These are phyloP conservation scores for Kwoniella bestiolae DNA, from an alignment of 768 basidiomycete genomes.

Conservation along the genomic window DNA sequence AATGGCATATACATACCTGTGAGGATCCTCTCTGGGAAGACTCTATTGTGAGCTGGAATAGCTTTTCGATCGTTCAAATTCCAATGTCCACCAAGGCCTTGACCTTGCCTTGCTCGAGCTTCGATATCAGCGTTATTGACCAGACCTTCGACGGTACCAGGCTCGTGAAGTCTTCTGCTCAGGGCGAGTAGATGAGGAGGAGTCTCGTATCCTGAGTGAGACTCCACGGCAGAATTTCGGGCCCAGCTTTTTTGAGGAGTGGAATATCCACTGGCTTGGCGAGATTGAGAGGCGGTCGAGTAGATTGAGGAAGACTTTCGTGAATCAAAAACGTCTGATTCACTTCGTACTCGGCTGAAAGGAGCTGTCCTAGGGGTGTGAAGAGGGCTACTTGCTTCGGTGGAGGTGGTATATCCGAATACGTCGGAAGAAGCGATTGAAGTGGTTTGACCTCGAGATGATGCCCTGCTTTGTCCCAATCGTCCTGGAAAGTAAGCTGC, in stretches of 20 bases:
- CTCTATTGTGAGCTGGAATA: constrained; percentile 41
- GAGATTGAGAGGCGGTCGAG: constrained; percentile 4
- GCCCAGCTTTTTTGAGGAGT: constrained; percentile 3
- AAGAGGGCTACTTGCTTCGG: constrained; percentile 7
- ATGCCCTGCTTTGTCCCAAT: background rate
- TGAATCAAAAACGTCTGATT: constrained; percentile 14
- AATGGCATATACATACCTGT: constrained; percentile 30
- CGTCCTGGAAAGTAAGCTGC: constrained; percentile 16
- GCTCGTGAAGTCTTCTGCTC: constrained; percentile 29
- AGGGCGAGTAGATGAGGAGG: constrained; percentile 25
- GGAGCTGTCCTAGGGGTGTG: constrained; percentile 10
- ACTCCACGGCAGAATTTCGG: background rate
- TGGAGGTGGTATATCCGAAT: constrained; percentile 8
- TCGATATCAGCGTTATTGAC: constrained; percentile 26
- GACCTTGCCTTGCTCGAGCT: constrained; percentile 16
- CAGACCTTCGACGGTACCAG: constrained; percentile 31
- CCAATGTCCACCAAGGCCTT: constrained; percentile 36
- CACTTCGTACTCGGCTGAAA: constrained; percentile 14
- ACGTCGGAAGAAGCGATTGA: constrained; percentile 19
- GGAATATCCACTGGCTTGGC: background rate
- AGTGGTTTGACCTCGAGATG: background rate
- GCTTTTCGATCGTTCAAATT: constrained; percentile 24
- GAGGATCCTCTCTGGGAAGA: constrained; percentile 41
- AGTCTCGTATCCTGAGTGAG: constrained; percentile 5
- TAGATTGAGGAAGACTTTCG: constrained; percentile 14